Evolutionary conservation across 1,284 basidiomycete genomes (phyloP).

Genomic region (Phenoliferia sp.): DNA sequence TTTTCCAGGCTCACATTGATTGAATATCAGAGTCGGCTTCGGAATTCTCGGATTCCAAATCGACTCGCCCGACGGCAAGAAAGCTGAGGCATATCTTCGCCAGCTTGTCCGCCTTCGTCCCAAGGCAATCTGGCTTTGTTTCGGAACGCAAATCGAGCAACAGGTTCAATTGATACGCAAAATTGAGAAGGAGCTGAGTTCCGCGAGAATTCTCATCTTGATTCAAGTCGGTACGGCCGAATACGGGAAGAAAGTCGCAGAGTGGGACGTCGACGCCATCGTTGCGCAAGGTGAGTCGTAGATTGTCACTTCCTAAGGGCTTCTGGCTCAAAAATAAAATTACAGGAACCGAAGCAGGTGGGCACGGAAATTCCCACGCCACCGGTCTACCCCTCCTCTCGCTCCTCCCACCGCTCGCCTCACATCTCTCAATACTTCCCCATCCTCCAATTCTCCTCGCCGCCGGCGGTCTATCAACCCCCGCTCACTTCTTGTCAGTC

Average conservation of each 20-base stretch:
- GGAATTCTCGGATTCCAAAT: conserved; percentile 17
- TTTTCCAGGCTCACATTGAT: background rate
- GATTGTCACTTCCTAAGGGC: background rate
- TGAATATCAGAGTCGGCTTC: conserved; percentile 10
- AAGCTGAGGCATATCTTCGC: conserved; percentile 2
- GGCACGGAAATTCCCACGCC: background rate
- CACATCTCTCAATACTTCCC: background rate
- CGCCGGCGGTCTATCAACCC: conserved; percentile 1
- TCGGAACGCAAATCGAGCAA: conserved; percentile 2
- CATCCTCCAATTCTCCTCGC: background rate
- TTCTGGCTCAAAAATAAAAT: background rate
- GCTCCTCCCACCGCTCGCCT: background rate
- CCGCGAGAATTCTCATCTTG: background rate
- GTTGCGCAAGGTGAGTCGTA: background rate
- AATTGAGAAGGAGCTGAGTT: conserved; percentile 4
- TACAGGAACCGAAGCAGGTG: background rate
- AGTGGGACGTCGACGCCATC: conserved; percentile 1
- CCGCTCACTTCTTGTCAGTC: background rate
- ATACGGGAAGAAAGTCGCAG: background rate
- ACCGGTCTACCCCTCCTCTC: conserved; percentile 2
- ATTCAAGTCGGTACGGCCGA: conserved; percentile 14
- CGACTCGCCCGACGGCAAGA: conserved; percentile 2
- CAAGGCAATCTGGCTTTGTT: conserved; percentile 16
- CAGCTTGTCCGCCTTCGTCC: conserved; percentile 3
- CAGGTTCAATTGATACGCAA: conserved; percentile 7